A percentile compares a stretch with the other conserved stretches of the same genome.
Conservation (phyloP, 768 basidiomycete species). For the Porphyrellus cyaneotinctus region DNA sequence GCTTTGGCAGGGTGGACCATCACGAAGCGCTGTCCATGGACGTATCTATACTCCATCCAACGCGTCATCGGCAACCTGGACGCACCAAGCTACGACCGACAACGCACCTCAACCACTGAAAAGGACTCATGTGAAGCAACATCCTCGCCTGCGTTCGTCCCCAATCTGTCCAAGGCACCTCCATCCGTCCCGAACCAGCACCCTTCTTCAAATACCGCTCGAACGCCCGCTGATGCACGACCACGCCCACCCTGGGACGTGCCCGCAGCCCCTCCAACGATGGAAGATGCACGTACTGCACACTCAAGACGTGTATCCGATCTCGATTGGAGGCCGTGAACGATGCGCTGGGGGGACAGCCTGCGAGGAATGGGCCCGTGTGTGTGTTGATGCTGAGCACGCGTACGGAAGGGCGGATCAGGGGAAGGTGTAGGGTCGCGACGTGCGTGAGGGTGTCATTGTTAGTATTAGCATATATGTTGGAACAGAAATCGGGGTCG, state of each 20-base stretch:
- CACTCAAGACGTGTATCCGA: constrained; percentile 20
- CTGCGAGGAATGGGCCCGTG: constrained; percentile 32
- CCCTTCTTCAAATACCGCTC: constrained; percentile 14
- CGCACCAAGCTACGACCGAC: background rate
- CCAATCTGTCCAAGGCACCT: constrained; percentile 38
- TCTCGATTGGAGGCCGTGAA: constrained; percentile 28
- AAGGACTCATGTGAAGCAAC: constrained; percentile 24
- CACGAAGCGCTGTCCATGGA: constrained; percentile 40
- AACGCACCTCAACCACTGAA: constrained; percentile 41
- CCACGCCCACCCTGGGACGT: constrained; percentile 21
- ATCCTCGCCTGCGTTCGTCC: constrained; percentile 35
- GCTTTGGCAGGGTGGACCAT: constrained; percentile 17
- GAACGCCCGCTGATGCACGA: constrained; percentile 33
- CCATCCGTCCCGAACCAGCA: background rate
- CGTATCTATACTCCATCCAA: constrained; percentile 28
- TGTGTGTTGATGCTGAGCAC: constrained; percentile 27
- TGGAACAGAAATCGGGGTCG: background rate
- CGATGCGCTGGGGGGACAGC: constrained; percentile 16
- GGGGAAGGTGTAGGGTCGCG: constrained; percentile 16
- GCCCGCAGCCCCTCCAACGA: constrained; percentile 1
- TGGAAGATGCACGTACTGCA: constrained; percentile 19
- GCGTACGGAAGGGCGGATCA: constrained; percentile 1
- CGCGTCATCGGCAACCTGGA: background rate
- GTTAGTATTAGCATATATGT: background rate
- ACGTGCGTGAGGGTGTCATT: constrained; percentile 16